These are phyloP conservation scores for Linnemannia hyalina DNA, from an alignment of 192 early-diverging fungal genomes.

Conservation along the genomic window DNA sequence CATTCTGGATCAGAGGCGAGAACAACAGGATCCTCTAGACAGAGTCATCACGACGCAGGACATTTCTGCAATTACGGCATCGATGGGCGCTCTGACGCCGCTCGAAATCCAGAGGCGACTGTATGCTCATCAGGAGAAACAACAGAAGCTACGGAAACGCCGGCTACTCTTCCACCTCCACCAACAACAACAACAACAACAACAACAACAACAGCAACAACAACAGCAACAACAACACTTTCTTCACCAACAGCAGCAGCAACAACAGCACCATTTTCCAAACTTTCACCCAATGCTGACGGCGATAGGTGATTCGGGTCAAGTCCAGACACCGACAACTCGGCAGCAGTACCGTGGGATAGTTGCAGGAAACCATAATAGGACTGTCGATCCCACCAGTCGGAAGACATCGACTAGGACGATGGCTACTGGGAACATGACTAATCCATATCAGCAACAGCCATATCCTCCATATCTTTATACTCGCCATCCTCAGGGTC, in stretches of 20 bases:
- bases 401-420: background rate
- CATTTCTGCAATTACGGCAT: conserved; percentile 22
- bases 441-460: background rate
- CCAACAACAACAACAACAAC: background rate
- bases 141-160: background rate
- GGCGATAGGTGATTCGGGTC: background rate
- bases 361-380: background rate
- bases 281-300: background rate
- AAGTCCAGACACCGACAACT: background rate
- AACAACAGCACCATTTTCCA: background rate
- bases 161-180: background rate
- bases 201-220: background rate
- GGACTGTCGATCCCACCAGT: background rate
- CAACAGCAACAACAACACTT: background rate
- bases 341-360: background rate
- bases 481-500: too few relatives aligned
- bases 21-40: background rate
- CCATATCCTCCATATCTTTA: background rate
- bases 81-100: conserved; percentile 25
- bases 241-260: background rate
- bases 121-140: conserved; percentile 2
- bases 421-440: background rate
- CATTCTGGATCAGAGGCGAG: background rate
- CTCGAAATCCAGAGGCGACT: conserved; percentile 29
- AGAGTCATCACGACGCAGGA: conserved; percentile 20